These are phyloP conservation scores for Trypanosomatidae sp. DNA, from an alignment of 208 protist genomes.

Conservation along the genomic window DNA sequence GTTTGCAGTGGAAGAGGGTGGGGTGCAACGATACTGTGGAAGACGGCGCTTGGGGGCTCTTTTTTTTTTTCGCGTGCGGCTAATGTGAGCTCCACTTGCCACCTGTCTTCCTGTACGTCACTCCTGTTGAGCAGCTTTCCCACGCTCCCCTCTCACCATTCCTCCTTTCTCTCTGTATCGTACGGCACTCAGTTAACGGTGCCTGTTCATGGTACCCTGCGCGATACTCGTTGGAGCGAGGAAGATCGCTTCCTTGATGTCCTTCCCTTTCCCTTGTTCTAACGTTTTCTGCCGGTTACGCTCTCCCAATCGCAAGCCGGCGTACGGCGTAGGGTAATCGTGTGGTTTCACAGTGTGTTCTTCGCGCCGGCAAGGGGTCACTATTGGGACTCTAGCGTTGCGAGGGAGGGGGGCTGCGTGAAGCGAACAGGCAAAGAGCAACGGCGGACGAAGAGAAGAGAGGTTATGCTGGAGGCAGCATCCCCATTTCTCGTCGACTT, in stretches of 20 bases:
- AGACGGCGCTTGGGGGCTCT: neutral
- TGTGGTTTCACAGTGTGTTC: neutral
- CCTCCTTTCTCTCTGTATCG: neutral
- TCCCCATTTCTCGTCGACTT: neutral
- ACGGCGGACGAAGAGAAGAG: neutral
- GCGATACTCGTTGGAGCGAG: too few relatives aligned
- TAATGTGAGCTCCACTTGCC: neutral
- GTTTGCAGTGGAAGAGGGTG: neutral
- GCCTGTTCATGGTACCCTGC: neutral
- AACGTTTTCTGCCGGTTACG: neutral
- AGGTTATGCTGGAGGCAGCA: neutral
- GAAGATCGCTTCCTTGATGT: neutral
- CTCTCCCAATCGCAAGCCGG: neutral
- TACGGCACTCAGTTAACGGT: neutral
- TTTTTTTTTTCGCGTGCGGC: conserved; percentile 9
- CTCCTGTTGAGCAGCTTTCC: neutral
- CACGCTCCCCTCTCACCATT: conserved; percentile 1
- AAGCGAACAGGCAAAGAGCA: neutral
- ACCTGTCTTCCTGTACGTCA: neutral
- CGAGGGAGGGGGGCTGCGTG: neutral
- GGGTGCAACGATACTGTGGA: neutral
- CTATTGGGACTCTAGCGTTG: neutral
- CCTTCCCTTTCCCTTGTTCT: neutral
- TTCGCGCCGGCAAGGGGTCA: neutral
- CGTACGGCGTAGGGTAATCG: neutral